These are phyloP conservation scores for Vaccinium macrocarpon DNA, from an alignment of 148 eudicot species.

Conservation along the genomic window DNA sequence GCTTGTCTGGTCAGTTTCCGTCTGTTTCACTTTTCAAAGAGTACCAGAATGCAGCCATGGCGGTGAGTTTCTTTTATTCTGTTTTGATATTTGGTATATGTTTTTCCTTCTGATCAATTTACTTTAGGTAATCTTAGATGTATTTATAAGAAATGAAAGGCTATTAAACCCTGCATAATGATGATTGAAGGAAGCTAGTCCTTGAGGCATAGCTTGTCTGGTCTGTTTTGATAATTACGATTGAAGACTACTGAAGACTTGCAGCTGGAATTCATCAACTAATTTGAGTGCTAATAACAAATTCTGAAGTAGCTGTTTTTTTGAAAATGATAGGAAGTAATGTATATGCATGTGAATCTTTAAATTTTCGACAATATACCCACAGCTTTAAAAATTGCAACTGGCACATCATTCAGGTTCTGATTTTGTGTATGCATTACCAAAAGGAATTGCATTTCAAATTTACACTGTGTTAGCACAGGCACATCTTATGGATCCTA, in stretches of 20 bases:
- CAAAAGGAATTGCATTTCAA: background rate
- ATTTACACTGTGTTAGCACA: background rate
- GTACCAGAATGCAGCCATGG: slow-evolving; percentile 82
- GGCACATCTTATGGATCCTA: background rate
- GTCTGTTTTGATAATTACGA: background rate
- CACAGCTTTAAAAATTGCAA: background rate
- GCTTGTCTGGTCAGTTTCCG: slow-evolving; percentile 71
- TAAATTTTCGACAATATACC: background rate
- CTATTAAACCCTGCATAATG: background rate
- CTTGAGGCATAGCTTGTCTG: no score
- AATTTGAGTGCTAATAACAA: background rate
- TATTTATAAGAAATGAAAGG: background rate
- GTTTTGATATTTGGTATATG: background rate
- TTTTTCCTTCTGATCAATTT: background rate
- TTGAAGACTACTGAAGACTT: background rate
- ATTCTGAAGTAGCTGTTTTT: no score
- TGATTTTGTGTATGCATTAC: background rate
- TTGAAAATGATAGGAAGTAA: background rate
- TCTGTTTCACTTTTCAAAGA: slow-evolving; percentile 82
- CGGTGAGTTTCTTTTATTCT: slow-evolving; percentile 39
- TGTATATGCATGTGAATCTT: background rate
- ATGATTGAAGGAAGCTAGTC: background rate
- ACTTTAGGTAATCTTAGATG: background rate
- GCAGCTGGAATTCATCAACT: background rate
- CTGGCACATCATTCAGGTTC: background rate